These are phyloP conservation scores for Dryas integrifolia DNA, from an alignment of 331 rosid genomes.

Conservation along the genomic window DNA sequence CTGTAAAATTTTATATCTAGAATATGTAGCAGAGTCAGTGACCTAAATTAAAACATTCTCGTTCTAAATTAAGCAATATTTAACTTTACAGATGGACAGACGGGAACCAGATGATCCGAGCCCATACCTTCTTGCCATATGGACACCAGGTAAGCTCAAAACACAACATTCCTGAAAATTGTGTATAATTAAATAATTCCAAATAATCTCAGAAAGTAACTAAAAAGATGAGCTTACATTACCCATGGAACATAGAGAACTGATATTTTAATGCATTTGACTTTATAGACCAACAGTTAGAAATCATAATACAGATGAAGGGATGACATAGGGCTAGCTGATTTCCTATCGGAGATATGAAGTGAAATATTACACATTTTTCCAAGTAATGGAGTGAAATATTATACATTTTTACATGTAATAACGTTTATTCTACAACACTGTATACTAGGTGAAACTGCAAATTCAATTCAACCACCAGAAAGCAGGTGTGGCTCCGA, in stretches of 20 bases:
- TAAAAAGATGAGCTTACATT: not conserved
- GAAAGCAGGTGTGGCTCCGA: conserved; percentile 61
- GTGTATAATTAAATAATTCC: not conserved
- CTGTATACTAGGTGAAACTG: conserved; percentile 66
- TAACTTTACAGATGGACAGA: conserved; percentile 59
- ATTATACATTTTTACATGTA: too few species aligned
- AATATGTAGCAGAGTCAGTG: not conserved
- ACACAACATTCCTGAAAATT: conserved; percentile 10
- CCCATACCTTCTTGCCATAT: conserved; percentile 92
- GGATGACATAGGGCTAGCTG: conserved; percentile 13
- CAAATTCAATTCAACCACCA: conserved; percentile 62
- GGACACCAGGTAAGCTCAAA: conserved; percentile 77
- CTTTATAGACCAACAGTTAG: not conserved
- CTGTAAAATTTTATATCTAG: conserved; percentile 12
- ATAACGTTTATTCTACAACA: conserved; percentile 16
- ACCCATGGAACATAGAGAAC: not conserved
- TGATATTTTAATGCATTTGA: conserved; percentile 5
- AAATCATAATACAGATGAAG: not conserved
- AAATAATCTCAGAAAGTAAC: conserved; percentile 7
- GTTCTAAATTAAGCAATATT: conserved; percentile 18
- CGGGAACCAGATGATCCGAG: conserved; percentile 92
- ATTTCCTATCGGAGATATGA: conserved; percentile 9
- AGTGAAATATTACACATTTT: conserved; percentile 12
- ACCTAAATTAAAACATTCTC: conserved; percentile 18
- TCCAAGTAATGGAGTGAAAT: conserved; percentile 11